Base-by-base conservation (phyloP, 2,329 filamentous ascomycete species). In the Clarireedia monteithiana region DNA sequence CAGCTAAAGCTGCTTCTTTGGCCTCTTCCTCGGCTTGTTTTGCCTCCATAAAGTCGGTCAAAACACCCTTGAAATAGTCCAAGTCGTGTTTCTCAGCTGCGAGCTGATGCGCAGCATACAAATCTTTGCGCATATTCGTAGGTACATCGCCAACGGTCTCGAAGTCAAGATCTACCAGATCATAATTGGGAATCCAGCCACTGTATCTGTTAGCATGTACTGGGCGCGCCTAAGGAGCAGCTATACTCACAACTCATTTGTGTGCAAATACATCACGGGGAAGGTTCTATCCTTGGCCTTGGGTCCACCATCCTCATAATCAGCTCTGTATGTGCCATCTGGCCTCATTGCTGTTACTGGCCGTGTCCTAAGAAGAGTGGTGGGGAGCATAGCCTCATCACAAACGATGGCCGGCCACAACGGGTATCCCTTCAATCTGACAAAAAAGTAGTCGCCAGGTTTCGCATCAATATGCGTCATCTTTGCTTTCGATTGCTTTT, bases 381-480 rank as follows among this genome's bases (percentile, higher is more conserved):
- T 78, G 2, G 94, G 92, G 20, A 99, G 83, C 86, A 99, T 97
- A 60, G 86, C 85, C 71, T 99, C 92, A 69, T 96, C 91, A 70
- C 89, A 94, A 65, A 99, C 84, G 68, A 99, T 88, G 54, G 90
- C 86, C 15, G 94, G 94, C 94, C 94, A 99, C 40, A 89, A 86
- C 34, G 94, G 89, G 72, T 89, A 95, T 58, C 92, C 94, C 78
- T 95, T 96, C 72, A 99, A 84, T 71, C 91, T 89, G 62, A 95
- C 90, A 68, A 95, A 85, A 74, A 88, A 97, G 73, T 91, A 88
- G 66, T 97, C 87, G 64, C 95, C 94, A 4, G 94, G 89, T 75
- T 95, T 80, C 61, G 89, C 91, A 69, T 96, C 83, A 53, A 89
- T 78, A 64, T 90, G 82, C 46, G 80, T 80, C 61, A 88, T 77